Conservation (phyloP, 2,329 filamentous ascomycete genomes). For the Aspergillus felis region DNA sequence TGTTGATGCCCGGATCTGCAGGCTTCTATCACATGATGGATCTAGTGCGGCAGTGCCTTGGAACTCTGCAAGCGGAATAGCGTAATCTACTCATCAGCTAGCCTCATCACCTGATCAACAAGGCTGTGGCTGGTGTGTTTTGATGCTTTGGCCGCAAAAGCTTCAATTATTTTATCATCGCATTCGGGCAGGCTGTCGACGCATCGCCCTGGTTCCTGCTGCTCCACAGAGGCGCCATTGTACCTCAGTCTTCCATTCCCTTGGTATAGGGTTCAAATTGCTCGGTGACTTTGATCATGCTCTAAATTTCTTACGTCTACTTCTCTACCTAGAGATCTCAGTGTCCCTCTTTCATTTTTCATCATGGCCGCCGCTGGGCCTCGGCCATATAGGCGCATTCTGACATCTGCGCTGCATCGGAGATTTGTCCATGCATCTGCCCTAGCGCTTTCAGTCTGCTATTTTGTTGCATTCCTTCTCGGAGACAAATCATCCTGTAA, state of each 20-base stretch:
- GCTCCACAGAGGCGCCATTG: neutral
- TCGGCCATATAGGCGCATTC: slow-evolving; percentile 74
- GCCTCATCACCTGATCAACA: slow-evolving; percentile 23
- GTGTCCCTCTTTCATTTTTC: slow-evolving; percentile 21
- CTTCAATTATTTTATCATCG: slow-evolving; percentile 18
- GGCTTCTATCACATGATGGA: slow-evolving; percentile 30
- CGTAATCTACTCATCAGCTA: neutral
- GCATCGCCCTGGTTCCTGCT: neutral
- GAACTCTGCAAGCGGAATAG: slow-evolving; percentile 15
- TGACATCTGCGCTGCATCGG: slow-evolving; percentile 82
- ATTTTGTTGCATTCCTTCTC: slow-evolving; percentile 66
- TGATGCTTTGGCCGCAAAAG: slow-evolving; percentile 32
- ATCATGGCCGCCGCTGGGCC: slow-evolving; percentile 37
- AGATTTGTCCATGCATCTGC: slow-evolving; percentile 76
- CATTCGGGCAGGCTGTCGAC: slow-evolving; percentile 10
- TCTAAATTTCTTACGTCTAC: slow-evolving; percentile 12
- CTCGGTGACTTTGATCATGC: slow-evolving; percentile 16
- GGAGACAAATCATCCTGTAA: slow-evolving; percentile 66
- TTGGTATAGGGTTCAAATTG: slow-evolving; percentile 1
- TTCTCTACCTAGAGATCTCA: slow-evolving; percentile 20
- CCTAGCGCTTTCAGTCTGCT: slow-evolving; percentile 67
- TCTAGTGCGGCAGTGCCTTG: neutral
- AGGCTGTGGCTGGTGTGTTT: slow-evolving; percentile 28
- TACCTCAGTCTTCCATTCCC: neutral
- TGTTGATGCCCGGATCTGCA: slow-evolving; percentile 21